phyloP scores from a whole-genome alignment of 352 stramenopile genomes.

The Hyphochytrium catenoides region DNA sequence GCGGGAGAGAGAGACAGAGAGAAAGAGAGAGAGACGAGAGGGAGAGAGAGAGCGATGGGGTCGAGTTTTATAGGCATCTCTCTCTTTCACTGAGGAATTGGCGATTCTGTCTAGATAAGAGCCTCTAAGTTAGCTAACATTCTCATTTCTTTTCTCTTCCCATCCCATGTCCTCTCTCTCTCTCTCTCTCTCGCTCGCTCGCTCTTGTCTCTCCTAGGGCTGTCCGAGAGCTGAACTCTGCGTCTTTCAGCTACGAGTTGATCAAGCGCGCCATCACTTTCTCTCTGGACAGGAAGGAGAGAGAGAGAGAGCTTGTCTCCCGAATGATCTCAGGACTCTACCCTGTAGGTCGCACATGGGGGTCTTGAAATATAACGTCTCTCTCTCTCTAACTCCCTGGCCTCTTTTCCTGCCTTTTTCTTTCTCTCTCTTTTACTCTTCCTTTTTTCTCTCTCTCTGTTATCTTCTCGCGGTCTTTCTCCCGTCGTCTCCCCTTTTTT shows the following conservation, averaged over 20 bases:
- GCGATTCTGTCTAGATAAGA: background rate
- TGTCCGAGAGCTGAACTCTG: slow-evolving; percentile 18
- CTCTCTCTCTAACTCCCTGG: too few relatives aligned
- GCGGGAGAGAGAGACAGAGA: too few relatives aligned
- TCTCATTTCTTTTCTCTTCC: background rate
- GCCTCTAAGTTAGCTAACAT: background rate
- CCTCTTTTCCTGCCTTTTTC: too few relatives aligned
- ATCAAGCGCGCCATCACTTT: slow-evolving; percentile 86
- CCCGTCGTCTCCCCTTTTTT: too few relatives aligned
- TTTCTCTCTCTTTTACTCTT: too few relatives aligned
- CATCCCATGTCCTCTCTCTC: too few relatives aligned
- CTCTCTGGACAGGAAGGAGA: slow-evolving; percentile 75
- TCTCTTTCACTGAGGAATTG: background rate
- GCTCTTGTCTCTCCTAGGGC: too few relatives aligned
- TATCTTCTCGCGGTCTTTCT: too few relatives aligned
- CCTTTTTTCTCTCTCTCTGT: too few relatives aligned
- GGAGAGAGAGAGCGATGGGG: slow-evolving; percentile 17
- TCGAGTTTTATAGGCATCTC: background rate
- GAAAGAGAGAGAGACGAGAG: too few relatives aligned
- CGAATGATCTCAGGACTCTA: slow-evolving; percentile 77
- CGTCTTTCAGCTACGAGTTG: slow-evolving; percentile 64
- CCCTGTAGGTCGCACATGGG: slow-evolving; percentile 33
- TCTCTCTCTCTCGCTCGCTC: too few relatives aligned
- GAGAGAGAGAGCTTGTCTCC: slow-evolving; percentile 72
- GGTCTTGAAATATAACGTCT: too few relatives aligned